Conservation (phyloP, 2,329 filamentous ascomycete genomes). For the Talaromyces pinophilus region DNA sequence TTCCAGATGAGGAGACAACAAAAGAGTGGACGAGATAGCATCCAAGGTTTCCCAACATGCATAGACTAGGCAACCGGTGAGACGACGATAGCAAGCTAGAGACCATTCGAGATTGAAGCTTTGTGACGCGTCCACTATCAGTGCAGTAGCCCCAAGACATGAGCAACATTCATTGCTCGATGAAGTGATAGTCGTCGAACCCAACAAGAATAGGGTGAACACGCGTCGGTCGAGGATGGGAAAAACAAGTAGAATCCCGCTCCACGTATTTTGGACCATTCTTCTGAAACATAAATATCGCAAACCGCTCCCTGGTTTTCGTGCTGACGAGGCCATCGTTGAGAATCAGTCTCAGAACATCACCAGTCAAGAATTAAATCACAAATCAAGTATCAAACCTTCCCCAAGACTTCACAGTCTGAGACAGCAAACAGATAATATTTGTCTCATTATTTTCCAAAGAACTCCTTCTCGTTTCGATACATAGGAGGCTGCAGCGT, state of each 20-base stretch:
- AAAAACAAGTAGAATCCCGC: conserved; percentile 8
- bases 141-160: conserved; percentile 38
- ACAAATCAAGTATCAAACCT: conserved; percentile 28
- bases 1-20: conserved; percentile 36
- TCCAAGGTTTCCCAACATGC: conserved; percentile 36
- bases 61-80: conserved; percentile 40
- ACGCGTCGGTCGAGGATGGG: conserved; percentile 31
- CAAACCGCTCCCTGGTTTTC: conserved; percentile 32
- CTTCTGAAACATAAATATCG: conserved; percentile 46
- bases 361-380: conserved; percentile 27
- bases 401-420: conserved; percentile 31
- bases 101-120: conserved; percentile 32
- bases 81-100: conserved; percentile 36
- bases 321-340: conserved; percentile 29
- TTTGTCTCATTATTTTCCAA: conserved; percentile 26
- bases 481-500: conserved; percentile 31
- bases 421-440: conserved; percentile 23
- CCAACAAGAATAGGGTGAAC: conserved; percentile 32
- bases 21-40: conserved; percentile 41
- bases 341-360: conserved; percentile 36
- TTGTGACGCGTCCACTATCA: conserved; percentile 40
- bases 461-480: conserved; percentile 39
- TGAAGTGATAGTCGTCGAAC: conserved; percentile 37
- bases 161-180: conserved; percentile 32
- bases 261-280: neutral